Evolutionary conservation across 1,284 basidiomycete species (phyloP).

Genomic region (Cryptococcus jaspeensis): DNA sequence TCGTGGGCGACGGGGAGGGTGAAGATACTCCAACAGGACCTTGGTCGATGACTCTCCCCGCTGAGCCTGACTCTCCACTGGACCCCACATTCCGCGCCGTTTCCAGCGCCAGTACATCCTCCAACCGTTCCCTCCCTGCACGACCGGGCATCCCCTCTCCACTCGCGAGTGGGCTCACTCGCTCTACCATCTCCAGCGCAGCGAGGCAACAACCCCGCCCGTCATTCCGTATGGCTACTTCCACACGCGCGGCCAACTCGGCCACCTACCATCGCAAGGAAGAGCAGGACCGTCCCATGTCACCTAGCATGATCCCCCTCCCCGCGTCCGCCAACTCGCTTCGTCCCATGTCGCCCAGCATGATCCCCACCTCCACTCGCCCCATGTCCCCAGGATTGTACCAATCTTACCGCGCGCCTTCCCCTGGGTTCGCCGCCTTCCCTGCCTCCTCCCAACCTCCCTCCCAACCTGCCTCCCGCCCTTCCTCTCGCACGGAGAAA

Average conservation of each 20-base stretch:
- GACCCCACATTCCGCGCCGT: constrained; percentile 21
- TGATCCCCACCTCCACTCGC: constrained; percentile 15
- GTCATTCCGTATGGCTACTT: too few species aligned
- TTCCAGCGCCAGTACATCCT: constrained; percentile 24
- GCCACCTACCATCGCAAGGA: too few species aligned
- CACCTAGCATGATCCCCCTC: constrained; percentile 12
- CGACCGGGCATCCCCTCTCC: constrained; percentile 48
- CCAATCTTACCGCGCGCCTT: constrained; percentile 19
- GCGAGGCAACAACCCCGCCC: too few species aligned
- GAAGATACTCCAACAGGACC: constrained; percentile 24
- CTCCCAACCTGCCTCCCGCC: background rate
- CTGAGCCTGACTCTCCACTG: constrained; percentile 29
- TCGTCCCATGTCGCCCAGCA: constrained; percentile 16
- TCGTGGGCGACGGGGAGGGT: constrained; percentile 39
- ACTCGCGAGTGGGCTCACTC: constrained; percentile 20
- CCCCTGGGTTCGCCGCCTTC: constrained; percentile 13
- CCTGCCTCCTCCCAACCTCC: too few species aligned
- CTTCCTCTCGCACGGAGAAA: constrained; percentile 4
- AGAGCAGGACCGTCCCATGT: constrained; percentile 10
- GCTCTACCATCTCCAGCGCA: constrained; percentile 5
- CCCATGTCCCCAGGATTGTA: constrained; percentile 27
- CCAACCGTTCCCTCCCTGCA: constrained; percentile 33
- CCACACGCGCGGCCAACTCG: too few species aligned
- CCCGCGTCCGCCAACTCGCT: background rate
- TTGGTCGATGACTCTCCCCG: constrained; percentile 1